Conservation (phyloP, 805 yeast genomes). For the Yarrowia sp. region DNA sequence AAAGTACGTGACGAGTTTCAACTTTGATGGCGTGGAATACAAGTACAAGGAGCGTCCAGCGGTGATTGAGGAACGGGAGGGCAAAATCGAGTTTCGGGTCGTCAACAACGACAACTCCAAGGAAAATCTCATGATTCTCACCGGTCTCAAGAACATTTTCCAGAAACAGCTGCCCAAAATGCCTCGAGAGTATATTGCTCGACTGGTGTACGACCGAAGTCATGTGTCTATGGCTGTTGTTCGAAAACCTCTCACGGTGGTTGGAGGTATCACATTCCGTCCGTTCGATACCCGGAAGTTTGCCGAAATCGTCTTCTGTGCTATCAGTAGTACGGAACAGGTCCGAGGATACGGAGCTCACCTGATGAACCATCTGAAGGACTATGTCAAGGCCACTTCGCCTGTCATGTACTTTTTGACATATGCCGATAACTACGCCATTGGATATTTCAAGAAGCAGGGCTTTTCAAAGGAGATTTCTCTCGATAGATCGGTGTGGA, state of each 20-base stretch:
- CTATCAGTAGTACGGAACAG: slow-evolving; percentile 96
- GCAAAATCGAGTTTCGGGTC: slow-evolving; percentile 92
- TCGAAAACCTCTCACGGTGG: slow-evolving; percentile 90
- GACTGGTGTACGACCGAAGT: slow-evolving; percentile 91
- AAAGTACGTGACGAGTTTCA: slow-evolving; percentile 57
- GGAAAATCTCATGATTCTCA: slow-evolving; percentile 88
- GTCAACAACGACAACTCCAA: slow-evolving; percentile 91
- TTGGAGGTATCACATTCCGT: slow-evolving; percentile 96
- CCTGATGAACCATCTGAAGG: slow-evolving; percentile 95
- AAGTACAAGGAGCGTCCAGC: slow-evolving; percentile 92
- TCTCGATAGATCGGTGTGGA: slow-evolving; percentile 85
- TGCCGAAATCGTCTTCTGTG: slow-evolving; percentile 99
- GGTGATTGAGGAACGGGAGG: slow-evolving; percentile 91
- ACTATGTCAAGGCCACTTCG: slow-evolving; percentile 88
- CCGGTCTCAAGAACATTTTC: slow-evolving; percentile 94
- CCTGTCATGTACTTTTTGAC: slow-evolving; percentile 86
- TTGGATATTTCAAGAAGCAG: slow-evolving; percentile 97
- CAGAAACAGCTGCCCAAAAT: slow-evolving; percentile 97
- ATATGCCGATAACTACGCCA: slow-evolving; percentile 98
- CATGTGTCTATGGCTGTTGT: slow-evolving; percentile 97
- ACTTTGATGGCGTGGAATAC: slow-evolving; percentile 79
- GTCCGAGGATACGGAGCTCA: slow-evolving; percentile 99
- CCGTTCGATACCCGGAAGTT: slow-evolving; percentile 90
- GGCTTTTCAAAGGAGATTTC: slow-evolving; percentile 96
- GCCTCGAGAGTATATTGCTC: slow-evolving; percentile 96